Evolutionary conservation across 202 grass and related monocot species (phyloP).

Genomic region (Schoenoplectus triqueter): DNA sequence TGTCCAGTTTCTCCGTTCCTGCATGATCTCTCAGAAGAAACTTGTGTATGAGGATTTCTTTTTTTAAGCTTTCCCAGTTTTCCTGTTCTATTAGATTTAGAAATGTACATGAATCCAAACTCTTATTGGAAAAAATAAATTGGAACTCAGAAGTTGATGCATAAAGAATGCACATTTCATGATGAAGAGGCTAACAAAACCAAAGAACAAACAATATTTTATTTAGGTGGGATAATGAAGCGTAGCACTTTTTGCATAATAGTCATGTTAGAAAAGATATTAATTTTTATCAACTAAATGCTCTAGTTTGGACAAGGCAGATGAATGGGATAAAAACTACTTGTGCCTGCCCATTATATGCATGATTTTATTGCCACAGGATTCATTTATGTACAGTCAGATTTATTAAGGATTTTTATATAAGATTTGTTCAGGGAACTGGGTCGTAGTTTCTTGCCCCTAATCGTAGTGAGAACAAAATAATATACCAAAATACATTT

Average conservation of each 20-base stretch:
- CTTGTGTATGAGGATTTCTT: too few species aligned
- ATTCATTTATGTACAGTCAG: background rate
- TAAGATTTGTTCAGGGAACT: too few species aligned
- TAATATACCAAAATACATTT: too few species aligned
- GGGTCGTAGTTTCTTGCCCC: too few species aligned
- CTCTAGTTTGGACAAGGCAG: slow-evolving; percentile 20
- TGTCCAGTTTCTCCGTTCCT: too few species aligned
- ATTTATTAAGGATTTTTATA: background rate
- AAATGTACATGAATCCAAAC: too few species aligned
- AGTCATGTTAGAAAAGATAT: background rate
- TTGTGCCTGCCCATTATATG: slow-evolving; percentile 12
- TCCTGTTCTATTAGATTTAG: too few species aligned
- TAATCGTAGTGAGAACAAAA: too few species aligned
- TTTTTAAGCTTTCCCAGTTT: too few species aligned
- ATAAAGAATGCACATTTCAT: background rate
- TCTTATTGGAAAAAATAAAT: background rate
- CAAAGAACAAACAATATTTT: background rate
- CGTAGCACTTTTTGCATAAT: background rate
- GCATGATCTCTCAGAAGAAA: too few species aligned
- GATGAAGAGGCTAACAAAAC: background rate
- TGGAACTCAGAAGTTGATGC: background rate
- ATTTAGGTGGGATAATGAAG: background rate
- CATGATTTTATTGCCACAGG: slow-evolving; percentile 29
- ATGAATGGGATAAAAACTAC: background rate
- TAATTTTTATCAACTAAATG: slow-evolving; percentile 8